A percentile compares a stretch with the other conserved stretches of the same genome.
Evolutionary conservation across 1,284 basidiomycete genomes (phyloP).

Genomic region (Bjerkandera adusta): DNA sequence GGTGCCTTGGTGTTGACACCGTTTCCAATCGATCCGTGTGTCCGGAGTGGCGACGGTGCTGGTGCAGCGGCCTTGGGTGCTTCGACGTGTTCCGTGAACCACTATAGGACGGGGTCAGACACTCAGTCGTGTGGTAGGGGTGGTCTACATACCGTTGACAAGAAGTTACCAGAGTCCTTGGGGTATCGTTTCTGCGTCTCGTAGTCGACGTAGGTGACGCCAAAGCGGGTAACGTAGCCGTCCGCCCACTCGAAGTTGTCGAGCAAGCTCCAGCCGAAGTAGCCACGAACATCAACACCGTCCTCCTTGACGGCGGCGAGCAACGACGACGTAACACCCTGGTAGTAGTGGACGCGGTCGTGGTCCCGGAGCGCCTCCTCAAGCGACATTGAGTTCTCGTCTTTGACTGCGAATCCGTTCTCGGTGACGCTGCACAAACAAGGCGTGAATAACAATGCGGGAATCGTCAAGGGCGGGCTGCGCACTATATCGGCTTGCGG

Average conservation of each 20-base stretch:
- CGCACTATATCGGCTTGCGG: constrained; percentile 61
- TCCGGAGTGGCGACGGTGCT: neutral
- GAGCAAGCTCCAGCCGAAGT: constrained; percentile 72
- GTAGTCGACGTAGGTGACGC: constrained; percentile 68
- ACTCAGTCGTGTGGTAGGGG: neutral
- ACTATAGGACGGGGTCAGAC: constrained; percentile 16
- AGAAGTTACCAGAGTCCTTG: constrained; percentile 62
- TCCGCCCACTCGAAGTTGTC: constrained; percentile 82
- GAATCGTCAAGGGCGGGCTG: constrained; percentile 3
- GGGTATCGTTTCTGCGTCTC: constrained; percentile 67
- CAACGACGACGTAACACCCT: constrained; percentile 59
- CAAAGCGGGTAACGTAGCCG: constrained; percentile 62
- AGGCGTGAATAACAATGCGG: neutral
- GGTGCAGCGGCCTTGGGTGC: constrained; percentile 7
- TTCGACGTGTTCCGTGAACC: constrained; percentile 30
- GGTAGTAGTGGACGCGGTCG: constrained; percentile 69
- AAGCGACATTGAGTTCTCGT: constrained; percentile 52
- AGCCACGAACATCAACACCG: constrained; percentile 63
- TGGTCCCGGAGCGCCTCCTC: constrained; percentile 61
- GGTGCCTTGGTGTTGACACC: constrained; percentile 2
- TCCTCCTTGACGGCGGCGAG: constrained; percentile 61
- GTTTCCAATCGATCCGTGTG: constrained; percentile 9
- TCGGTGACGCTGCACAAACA: constrained; percentile 52
- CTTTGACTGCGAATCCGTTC: constrained; percentile 73
- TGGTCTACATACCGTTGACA: constrained; percentile 36